These are phyloP conservation scores for Collybia sp. DNA, from an alignment of 768 basidiomycete genomes.

Conservation along the genomic window DNA sequence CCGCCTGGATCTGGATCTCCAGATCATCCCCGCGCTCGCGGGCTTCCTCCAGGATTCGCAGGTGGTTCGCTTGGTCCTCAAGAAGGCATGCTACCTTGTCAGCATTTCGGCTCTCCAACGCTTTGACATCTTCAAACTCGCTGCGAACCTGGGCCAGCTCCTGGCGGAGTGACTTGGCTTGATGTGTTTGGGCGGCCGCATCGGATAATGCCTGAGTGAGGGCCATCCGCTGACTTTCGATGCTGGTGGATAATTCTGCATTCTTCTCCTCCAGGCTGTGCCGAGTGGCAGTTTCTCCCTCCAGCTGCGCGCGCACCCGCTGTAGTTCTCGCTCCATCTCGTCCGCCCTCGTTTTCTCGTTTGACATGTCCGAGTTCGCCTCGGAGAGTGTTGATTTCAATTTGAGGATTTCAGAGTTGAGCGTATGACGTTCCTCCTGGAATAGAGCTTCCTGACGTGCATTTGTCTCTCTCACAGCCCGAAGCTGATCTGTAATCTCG, in stretches of 20 bases:
- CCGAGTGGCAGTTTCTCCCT: slow-evolving; percentile 57
- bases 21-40: slow-evolving; percentile 70
- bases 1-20: slow-evolving; percentile 67
- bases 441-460: slow-evolving; percentile 50
- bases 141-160: slow-evolving; percentile 56
- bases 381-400: slow-evolving; percentile 42
- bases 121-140: slow-evolving; percentile 67
- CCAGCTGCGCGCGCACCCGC: slow-evolving; percentile 56
- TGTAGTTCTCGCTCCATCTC: slow-evolving; percentile 61
- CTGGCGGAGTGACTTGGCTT: slow-evolving; percentile 54
- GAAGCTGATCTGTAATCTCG: slow-evolving; percentile 68
- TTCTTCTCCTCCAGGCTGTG: slow-evolving; percentile 65
- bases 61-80: slow-evolving; percentile 70
- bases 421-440: slow-evolving; percentile 49
- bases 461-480: slow-evolving; percentile 51
- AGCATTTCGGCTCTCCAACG: slow-evolving; percentile 59
- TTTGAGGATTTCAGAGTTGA: slow-evolving; percentile 54
- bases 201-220: slow-evolving; percentile 59
- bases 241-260: slow-evolving; percentile 45
- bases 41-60: slow-evolving; percentile 72
- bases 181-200: slow-evolving; percentile 60
- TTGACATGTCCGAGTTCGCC: slow-evolving; percentile 27
- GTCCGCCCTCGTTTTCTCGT: slow-evolving; percentile 50
- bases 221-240: slow-evolving; percentile 50
- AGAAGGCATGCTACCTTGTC: slow-evolving; percentile 60